Evolutionary conservation across 208 protist species (phyloP), one percentile per base, ranked within the genome.

Genomic region (Strigomonas culicis): DNA sequence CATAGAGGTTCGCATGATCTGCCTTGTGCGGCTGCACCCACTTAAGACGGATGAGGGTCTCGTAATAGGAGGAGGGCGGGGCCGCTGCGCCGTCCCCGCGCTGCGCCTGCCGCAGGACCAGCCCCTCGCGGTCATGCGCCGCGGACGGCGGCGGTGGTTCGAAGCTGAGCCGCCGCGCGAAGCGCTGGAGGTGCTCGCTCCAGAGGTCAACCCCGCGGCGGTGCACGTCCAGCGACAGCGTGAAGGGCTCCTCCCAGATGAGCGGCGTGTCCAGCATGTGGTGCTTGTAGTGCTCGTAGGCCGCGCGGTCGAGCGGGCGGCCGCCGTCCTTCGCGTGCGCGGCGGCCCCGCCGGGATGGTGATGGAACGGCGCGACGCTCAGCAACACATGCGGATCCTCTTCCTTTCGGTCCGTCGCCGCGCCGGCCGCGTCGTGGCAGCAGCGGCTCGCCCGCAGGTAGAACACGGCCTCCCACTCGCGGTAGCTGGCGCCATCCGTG

Each of bases 191-290:
- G 30, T 88, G 73, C 24, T 94, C 84, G 55, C 87, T 94, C 84
- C 87, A 94, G 17, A 89, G 57, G 30, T 79, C 84, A 27, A 86
- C 47, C 1, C 87, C 87, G 4, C 50, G 69, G 11, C 53, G 17
- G 1, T 71, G 81, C 69, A 78, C 86, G 34, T 94, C 87, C 17
- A 91, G 60, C 4, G 83, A 88, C 10, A 94, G 52, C 43, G 73
- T 68, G 60, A 82, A 76, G 0, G 82, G 81, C 63, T 94, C 79
- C 30, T 94, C 84, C 80, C 82, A 94, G 36, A 94, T 87, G 11
- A 94, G 75, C 43, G 87, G 87, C 11, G 87, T 94, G 43, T 83
- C 74, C 21, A 94, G 75, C 63, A 91, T 72, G 6, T 72, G 68
- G n/a, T 69, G 58, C 44, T 91, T 68, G 62, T 83, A 94, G 49